Conservation (phyloP, 306 rosid genomes). For the Rosa lucieae region DNA sequence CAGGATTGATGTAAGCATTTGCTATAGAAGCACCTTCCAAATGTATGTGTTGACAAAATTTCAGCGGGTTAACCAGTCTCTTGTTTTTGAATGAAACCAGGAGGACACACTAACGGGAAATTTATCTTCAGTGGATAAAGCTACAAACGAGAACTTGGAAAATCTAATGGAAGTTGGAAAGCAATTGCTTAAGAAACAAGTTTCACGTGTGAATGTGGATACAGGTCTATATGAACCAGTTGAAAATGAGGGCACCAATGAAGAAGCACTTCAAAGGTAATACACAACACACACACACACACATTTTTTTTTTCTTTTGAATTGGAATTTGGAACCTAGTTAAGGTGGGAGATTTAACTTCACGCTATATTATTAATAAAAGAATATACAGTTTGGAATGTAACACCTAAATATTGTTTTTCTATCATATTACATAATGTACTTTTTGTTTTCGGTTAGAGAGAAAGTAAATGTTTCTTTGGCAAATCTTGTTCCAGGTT, state of each 20-base stretch:
- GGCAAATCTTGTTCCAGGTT: slow-evolving; percentile 32
- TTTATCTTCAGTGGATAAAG: slow-evolving; percentile 38
- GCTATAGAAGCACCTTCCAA: neutral
- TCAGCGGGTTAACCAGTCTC: neutral
- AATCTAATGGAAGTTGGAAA: slow-evolving; percentile 43
- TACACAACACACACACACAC: no score
- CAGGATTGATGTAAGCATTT: slow-evolving; percentile 41
- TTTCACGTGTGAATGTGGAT: slow-evolving; percentile 39
- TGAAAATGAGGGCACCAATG: slow-evolving; percentile 43
- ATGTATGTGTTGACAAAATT: neutral
- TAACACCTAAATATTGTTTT: no score
- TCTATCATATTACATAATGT: no score
- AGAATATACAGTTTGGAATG: no score
- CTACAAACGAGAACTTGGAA: slow-evolving; percentile 41
- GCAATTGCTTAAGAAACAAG: slow-evolving; percentile 29
- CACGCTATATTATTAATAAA: no score
- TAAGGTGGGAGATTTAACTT: no score
- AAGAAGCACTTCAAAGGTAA: slow-evolving; percentile 42
- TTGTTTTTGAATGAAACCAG: slow-evolving; percentile 20
- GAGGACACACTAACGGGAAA: slow-evolving; percentile 34
- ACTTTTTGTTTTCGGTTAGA: no score
- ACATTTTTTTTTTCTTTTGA: neutral
- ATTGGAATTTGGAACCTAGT: neutral
- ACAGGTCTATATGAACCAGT: slow-evolving; percentile 41
- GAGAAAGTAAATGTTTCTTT: no score